phyloP scores from a whole-genome alignment of 305 asterid species.

The Fraxinus ornus region DNA sequence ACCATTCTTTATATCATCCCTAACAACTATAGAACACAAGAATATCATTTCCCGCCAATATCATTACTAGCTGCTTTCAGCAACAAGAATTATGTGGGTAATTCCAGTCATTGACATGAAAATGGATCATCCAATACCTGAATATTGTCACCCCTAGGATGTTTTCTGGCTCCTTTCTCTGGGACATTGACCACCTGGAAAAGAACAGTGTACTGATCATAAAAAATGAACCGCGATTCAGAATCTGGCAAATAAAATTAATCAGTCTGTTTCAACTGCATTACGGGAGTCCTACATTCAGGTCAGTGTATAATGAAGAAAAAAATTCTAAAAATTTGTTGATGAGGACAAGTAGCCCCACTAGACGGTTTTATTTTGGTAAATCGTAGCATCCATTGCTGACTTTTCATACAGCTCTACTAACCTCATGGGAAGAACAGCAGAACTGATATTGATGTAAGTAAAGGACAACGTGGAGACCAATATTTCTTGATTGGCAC shows the following conservation, averaged over 20 bases:
- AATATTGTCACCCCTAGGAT: conserved; percentile 92
- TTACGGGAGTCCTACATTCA: neutral
- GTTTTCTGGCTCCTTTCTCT: conserved; percentile 94
- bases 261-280: neutral
- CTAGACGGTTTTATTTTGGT: neutral
- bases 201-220: conserved; percentile 22
- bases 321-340: neutral
- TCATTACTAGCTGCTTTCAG: neutral
- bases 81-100: neutral
- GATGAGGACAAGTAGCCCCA: neutral
- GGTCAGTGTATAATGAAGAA: neutral
- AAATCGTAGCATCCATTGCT: neutral
- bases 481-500: neutral
- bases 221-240: neutral
- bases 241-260: conserved; percentile 3
- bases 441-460: neutral
- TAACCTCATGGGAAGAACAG: neutral
- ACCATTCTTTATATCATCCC: neutral
- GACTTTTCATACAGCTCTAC: neutral
- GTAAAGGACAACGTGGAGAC: neutral
- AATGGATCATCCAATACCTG: conserved; percentile 43
- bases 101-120: neutral
- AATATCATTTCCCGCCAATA: neutral
- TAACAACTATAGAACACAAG: no score
- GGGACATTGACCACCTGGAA: conserved; percentile 90